Conservation (phyloP, 805 yeast genomes). For the Metschnikowia drakensbergensis region DNA sequence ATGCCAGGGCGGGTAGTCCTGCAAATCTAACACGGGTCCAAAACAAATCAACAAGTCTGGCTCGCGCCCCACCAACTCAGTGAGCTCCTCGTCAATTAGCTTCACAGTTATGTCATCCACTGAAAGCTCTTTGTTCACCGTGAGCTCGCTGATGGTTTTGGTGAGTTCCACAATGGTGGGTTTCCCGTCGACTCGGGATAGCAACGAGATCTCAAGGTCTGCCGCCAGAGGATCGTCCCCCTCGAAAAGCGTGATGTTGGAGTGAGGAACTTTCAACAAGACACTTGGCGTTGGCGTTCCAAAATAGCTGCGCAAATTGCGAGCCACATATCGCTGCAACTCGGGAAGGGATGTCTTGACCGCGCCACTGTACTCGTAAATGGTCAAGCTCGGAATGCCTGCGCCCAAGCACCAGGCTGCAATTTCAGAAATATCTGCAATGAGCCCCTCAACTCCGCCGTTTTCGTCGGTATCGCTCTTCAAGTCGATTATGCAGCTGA, state of each 20-base stretch:
- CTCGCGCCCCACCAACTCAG: constrained; percentile 79
- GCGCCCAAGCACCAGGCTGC: constrained; percentile 86
- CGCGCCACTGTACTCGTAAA: constrained; percentile 78
- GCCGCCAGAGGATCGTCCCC: constrained; percentile 24
- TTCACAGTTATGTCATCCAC: constrained; percentile 68
- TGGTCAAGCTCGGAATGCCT: constrained; percentile 67
- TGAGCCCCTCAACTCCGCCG: constrained; percentile 81
- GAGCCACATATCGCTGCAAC: constrained; percentile 51
- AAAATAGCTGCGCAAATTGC: constrained; percentile 65
- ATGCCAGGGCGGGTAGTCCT: constrained; percentile 99
- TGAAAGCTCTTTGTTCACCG: constrained; percentile 55
- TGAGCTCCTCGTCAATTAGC: constrained; percentile 68
- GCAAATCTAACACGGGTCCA: constrained; percentile 82
- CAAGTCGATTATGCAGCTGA: constrained; percentile 72
- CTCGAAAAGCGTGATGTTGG: constrained; percentile 41
- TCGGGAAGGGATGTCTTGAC: constrained; percentile 42
- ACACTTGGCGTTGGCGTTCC: constrained; percentile 69
- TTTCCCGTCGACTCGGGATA: constrained; percentile 81
- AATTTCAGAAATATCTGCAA: constrained; percentile 72
- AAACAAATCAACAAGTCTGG: constrained; percentile 86
- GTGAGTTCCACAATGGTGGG: constrained; percentile 87
- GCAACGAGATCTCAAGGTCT: constrained; percentile 60
- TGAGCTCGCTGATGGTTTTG: constrained; percentile 76
- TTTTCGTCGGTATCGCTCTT: constrained; percentile 79
- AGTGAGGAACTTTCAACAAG: constrained; percentile 63